Base-by-base conservation (phyloP, 495 filamentous ascomycete genomes). In the Annulohypoxylon bovei region DNA sequence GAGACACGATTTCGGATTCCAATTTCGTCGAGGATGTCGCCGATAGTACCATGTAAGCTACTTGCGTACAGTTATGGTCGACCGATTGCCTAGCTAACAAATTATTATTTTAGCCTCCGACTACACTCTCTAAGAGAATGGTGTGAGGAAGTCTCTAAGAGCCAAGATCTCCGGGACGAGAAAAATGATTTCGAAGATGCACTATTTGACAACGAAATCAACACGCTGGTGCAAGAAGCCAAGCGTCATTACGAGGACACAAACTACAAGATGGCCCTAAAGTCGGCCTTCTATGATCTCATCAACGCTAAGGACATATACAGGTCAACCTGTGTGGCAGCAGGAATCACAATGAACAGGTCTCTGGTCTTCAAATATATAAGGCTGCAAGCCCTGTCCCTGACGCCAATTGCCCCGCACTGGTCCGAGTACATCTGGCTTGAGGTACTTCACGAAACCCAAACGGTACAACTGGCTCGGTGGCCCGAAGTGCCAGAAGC, bases 21-120 rank as follows among this genome's bases (percentile, higher is more conserved):
- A 99, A 99, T 83, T 97, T 99, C 73, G 95, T 97, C 70, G 95
- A 99, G 82, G 86, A 89, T 68, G 94, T 97, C 27, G 95, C 95
- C 40, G 93, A 97, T 79, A 91, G 89, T 76, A 94, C 89, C 72
- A 95, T 98, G 54, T 72, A 61, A 61, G 69, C 60, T 8, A 33
- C 14, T 9, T 14, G 8, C 4, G 11, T 30, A 25, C 33, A 20
- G 23, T 1, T 35, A 20, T 16, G 11, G 18, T 12, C n/a, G 8
- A 35, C 47, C 1, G 9, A 35, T 11, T 42, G 25, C 12, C 0
- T 35, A 25, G 28, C 54, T 68, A 55, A 72, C 20, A 44, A 22
- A 18, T 1, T 30, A 7, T 32, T 23, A 12, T 23, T 7, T 32
- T 47, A 72, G 69, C 73, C 85, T 98, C 62, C 87, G 93, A 71